Conservation (phyloP, 148 eudicot species). For the Rhododendron griersonianum region DNA sequence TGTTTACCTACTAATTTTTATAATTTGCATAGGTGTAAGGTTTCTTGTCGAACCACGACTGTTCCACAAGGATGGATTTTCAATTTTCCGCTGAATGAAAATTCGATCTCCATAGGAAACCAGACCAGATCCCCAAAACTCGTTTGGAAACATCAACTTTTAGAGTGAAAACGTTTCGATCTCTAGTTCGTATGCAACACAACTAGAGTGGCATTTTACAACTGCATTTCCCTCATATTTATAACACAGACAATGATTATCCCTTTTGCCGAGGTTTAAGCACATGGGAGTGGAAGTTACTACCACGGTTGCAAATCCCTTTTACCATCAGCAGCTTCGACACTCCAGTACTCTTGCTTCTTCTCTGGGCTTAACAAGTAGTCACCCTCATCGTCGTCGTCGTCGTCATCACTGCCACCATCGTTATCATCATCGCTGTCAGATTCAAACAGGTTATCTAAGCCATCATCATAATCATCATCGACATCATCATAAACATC, state of each 20-base stretch:
- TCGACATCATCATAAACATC: conserved; percentile 24
- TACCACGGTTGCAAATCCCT: conserved; percentile 58
- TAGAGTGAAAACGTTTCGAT: too few species aligned
- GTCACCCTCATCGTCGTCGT: conserved; percentile 27
- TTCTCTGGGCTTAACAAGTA: conserved; percentile 16
- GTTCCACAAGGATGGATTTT: too few species aligned
- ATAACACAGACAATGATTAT: not conserved
- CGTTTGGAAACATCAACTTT: too few species aligned
- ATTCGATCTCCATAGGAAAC: too few species aligned
- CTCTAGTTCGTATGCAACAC: not conserved
- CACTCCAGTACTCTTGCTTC: conserved; percentile 51
- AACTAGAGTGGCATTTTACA: not conserved
- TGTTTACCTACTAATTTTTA: too few species aligned
- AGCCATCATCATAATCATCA: conserved; percentile 37
- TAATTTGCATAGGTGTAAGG: too few species aligned
- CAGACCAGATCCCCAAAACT: too few species aligned
- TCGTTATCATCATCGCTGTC: conserved; percentile 36
- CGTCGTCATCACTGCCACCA: conserved; percentile 24
- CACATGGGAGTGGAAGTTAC: conserved; percentile 1
- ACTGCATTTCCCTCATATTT: not conserved
- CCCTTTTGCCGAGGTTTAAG: not conserved
- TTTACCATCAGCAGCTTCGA: conserved; percentile 15
- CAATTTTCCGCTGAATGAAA: too few species aligned
- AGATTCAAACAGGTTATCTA: conserved; percentile 57
- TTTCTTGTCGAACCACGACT: too few species aligned